Conservation (phyloP, 1,284 basidiomycete genomes). For the Marasmius oreades region DNA sequence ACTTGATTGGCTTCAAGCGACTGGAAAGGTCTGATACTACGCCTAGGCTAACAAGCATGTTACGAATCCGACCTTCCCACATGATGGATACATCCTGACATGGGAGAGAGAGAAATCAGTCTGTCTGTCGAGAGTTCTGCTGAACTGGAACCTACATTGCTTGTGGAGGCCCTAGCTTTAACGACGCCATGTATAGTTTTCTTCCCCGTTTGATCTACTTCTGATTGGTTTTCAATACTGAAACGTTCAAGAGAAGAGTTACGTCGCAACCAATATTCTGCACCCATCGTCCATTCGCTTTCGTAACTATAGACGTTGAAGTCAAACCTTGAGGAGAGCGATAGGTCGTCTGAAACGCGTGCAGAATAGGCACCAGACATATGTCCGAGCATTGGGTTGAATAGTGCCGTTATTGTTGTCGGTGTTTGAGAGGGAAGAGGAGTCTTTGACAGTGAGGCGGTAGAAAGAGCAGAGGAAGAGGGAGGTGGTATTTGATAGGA, state of each 20-base stretch:
- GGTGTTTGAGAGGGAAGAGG: slow-evolving; percentile 66
- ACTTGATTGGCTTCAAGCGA: slow-evolving; percentile 78
- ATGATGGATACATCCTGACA: slow-evolving; percentile 81
- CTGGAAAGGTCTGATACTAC: slow-evolving; percentile 87
- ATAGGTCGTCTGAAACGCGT: slow-evolving; percentile 82
- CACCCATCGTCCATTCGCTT: slow-evolving; percentile 93
- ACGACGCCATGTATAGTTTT: slow-evolving; percentile 76
- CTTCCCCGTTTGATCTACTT: slow-evolving; percentile 18
- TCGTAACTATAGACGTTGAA: slow-evolving; percentile 98
- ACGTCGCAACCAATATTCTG: slow-evolving; percentile 87
- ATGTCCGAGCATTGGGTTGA: slow-evolving; percentile 97
- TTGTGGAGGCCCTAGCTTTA: slow-evolving; percentile 87
- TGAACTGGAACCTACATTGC: slow-evolving; percentile 55
- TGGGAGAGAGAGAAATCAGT: slow-evolving; percentile 11
- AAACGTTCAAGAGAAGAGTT: slow-evolving; percentile 21
- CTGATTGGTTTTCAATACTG: slow-evolving; percentile 15
- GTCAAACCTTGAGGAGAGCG: slow-evolving; percentile 88
- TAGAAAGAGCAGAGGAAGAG: slow-evolving; percentile 35
- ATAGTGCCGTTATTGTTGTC: slow-evolving; percentile 90
- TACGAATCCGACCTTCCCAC: slow-evolving; percentile 92
- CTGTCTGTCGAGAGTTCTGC: neutral
- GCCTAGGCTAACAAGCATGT: slow-evolving; percentile 87
- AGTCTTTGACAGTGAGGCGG: slow-evolving; percentile 28
- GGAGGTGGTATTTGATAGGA: slow-evolving; percentile 49
- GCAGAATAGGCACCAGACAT: slow-evolving; percentile 91